Conservation (phyloP, 805 yeast species). For the Starmerella scarabaei region DNA sequence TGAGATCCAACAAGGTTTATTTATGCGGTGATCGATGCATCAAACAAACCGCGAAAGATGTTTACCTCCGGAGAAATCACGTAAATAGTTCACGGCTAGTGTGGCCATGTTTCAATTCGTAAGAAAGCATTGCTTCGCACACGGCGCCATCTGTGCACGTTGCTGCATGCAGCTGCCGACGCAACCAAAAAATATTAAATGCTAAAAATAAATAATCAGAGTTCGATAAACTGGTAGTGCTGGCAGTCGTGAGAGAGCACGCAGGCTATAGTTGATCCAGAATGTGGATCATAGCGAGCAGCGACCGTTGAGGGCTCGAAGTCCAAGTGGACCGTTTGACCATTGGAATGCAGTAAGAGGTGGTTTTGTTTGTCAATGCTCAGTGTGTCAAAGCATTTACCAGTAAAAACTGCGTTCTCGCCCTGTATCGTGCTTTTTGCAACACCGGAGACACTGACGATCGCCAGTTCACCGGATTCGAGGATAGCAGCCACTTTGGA, state of each 20-base stretch:
- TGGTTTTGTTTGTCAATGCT: background rate
- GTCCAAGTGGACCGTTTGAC: background rate
- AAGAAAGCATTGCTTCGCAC: too few relatives aligned
- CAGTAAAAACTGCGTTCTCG: constrained; percentile 1
- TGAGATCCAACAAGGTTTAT: too few relatives aligned
- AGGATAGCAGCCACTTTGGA: background rate
- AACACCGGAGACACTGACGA: background rate
- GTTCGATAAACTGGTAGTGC: constrained; percentile 11
- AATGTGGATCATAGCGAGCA: background rate
- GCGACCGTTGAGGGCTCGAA: constrained; percentile 9
- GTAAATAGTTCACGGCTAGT: too few relatives aligned
- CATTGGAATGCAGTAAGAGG: constrained; percentile 1
- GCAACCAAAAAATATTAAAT: too few relatives aligned
- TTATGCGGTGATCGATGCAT: too few relatives aligned
- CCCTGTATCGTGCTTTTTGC: background rate
- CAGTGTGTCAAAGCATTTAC: background rate
- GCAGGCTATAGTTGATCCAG: constrained; percentile 1
- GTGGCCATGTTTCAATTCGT: too few relatives aligned
- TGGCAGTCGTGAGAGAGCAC: constrained; percentile 12
- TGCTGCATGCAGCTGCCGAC: too few relatives aligned
- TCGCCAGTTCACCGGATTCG: constrained; percentile 1
- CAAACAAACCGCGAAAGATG: too few relatives aligned
- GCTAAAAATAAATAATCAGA: too few relatives aligned
- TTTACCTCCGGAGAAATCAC: too few relatives aligned
- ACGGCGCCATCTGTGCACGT: too few relatives aligned